A percentile compares a stretch with the other conserved stretches of the same genome.
Conservation (phyloP, 2,329 filamentous ascomycete genomes). For the Hypoxylon sp. region DNA sequence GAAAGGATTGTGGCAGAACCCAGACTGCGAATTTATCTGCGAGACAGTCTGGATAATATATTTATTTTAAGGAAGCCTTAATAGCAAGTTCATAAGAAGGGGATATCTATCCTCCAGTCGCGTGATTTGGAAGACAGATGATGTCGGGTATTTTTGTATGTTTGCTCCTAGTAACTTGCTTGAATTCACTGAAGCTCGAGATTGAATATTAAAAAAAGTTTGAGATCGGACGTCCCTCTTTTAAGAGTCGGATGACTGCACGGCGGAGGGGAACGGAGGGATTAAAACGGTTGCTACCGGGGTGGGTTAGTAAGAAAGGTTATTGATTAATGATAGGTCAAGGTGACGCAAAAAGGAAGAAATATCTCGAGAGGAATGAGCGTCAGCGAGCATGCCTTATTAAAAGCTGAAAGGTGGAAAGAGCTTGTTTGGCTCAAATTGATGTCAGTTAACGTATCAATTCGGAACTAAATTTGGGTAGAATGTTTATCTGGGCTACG, state of each 20-base stretch:
- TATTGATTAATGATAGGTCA: conserved; percentile 25
- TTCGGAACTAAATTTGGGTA: conserved; percentile 22
- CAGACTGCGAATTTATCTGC: conserved; percentile 21
- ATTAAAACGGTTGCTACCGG: conserved; percentile 24
- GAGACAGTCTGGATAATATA: conserved; percentile 19
- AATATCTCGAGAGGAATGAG: conserved; percentile 15
- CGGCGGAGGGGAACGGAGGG: conserved; percentile 28
- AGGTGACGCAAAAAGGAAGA: conserved; percentile 29
- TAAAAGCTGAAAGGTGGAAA: conserved; percentile 24
- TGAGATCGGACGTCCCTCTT: conserved; percentile 29
- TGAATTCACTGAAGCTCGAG: conserved; percentile 5
- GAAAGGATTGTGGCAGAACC: conserved; percentile 9
- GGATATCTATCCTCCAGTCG: too few relatives aligned
- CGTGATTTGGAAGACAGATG: too few relatives aligned
- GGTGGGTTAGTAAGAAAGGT: conserved; percentile 30
- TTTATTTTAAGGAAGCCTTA: too few relatives aligned
- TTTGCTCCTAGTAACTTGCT: conserved; percentile 5
- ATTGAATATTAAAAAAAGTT: conserved; percentile 28
- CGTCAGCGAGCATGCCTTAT: conserved; percentile 19
- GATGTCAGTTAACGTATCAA: conserved; percentile 33
- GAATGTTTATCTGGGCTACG: conserved; percentile 20
- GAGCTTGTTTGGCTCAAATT: conserved; percentile 34
- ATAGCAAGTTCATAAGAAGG: conserved; percentile 35
- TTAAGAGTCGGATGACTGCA: conserved; percentile 28
- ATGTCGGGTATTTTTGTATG: conserved; percentile 3